Base-by-base conservation (phyloP, 2,329 filamentous ascomycete genomes). In the Colletotrichum eremochloae region DNA sequence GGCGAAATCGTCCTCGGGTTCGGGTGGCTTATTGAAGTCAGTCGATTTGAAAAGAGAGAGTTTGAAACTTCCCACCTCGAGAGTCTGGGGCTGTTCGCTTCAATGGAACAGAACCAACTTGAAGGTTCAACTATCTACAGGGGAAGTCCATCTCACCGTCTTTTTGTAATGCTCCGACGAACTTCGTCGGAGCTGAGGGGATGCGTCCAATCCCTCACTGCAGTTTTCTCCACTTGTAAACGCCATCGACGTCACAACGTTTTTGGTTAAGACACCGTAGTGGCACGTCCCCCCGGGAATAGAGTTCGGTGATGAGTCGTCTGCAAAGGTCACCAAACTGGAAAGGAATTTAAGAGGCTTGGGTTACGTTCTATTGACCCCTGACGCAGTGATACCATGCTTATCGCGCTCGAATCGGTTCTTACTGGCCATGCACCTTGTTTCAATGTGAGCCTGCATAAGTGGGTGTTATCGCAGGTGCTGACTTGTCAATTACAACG, bases 251-350 rank as follows among this genome's bases (percentile, higher is more conserved):
- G 68, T 68, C 68, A 71, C 42, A 40, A 14, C 46, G 24, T 50
- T 33, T 14, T 12, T 46, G 38, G 53, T 20, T 44, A 33, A 56
- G 58, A n/a, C 33, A 57, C 38, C 38, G 44, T 57, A 58, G 68
- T 71, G 24, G 58, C 64, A 71, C 68, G 68, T 71, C 24, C 50
- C 64, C 46, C 38, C 48, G 67, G 42, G n/a, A 63, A 57, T 68
- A 71, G 12, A 63, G 64, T 71, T 68, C 56, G 40, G 61, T 44
- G 15, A 52, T 60, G 38, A 53, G 50, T n/a, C 36, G 55, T 42
- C 29, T 66, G 36, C 55, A 42, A 9, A n/a, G 12, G 55, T 15
- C 14, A 14, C 36, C 11, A 53, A 53, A 60, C 62, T 60, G n/a
- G 67, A 36, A 31, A 42, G 55, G 3, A 11, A 20, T 40, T 29